Evolutionary conservation across 495 filamentous ascomycete species (phyloP), one percentile per base, ranked within the genome.

Genomic region (Lophiostoma macrostomum): DNA sequence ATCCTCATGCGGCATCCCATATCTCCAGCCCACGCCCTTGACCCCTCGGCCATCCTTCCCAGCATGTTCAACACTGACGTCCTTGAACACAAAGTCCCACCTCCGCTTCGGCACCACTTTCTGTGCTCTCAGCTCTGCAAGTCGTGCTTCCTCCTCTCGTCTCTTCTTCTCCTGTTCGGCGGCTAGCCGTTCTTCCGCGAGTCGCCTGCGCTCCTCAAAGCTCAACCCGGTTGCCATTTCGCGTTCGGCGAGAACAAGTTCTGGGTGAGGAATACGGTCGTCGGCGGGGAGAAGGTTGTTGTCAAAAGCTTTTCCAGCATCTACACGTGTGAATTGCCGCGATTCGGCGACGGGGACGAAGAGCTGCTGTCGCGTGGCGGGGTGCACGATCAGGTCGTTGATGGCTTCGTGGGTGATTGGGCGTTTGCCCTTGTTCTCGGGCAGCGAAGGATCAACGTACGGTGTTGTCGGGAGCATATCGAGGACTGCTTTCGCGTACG

Each of bases 261-360:
- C 86, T 1, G 91, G 90, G 66, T 96, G 89, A 5, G 90, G 90
- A 39, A 97, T 87, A 63, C 88, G 85, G 38, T 82, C 73, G 58
- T 98, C 94, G 5, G 90, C 83, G 5, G 94, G 84, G 35, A 93
- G 81, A 32, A 97, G 80, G 13, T 77, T 78, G 43, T 74, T 66
- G 31, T 75, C 71, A 71, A 98, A 97, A 31, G 87, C 89, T 58
- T 85, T 83, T 30, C 86, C 94, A 6, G 93, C 94, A 67, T 97
- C 91, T 23, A 71, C 78, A 67, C 94, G 88, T 4, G 87, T 96
- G 69, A 96, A 97, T 29, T 83, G 73, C 18, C 88, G 84, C 14
- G 91, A 95, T 70, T 98, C 93, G 8, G 93, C 86, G 38, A 84
- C 81, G 3, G 94, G 93, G 67, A 88, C 79, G 72, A 96, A 98